Percentiles rank a stretch among this genome's conserved stretches.
Conservation (phyloP, 495 filamentous ascomycete genomes). For the Penicillium lagena region DNA sequence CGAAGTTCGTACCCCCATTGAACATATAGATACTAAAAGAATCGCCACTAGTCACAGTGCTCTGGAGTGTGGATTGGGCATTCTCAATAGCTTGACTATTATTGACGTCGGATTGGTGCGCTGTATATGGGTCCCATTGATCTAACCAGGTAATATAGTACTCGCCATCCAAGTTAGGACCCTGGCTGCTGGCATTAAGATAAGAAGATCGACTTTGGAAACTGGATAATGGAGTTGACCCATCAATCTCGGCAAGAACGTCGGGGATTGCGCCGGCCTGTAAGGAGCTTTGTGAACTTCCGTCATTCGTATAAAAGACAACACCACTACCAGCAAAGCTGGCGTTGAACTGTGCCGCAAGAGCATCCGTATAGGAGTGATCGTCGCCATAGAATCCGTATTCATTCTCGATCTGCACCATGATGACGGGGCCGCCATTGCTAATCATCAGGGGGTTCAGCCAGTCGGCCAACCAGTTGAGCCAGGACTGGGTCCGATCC, state of each 20-base stretch:
- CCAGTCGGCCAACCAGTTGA: slow-evolving; percentile 26
- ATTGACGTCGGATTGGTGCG: slow-evolving; percentile 18
- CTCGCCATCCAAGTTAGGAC: slow-evolving; percentile 38
- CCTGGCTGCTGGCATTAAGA: slow-evolving; percentile 24
- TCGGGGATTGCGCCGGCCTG: slow-evolving; percentile 33
- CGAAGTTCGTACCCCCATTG: slow-evolving; percentile 42
- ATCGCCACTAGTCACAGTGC: slow-evolving; percentile 28
- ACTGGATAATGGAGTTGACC: slow-evolving; percentile 1
- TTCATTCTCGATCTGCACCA: slow-evolving; percentile 46
- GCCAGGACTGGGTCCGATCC: slow-evolving; percentile 23
- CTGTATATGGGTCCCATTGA: slow-evolving; percentile 28
- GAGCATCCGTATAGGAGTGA: slow-evolving; percentile 26
- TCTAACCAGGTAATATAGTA: slow-evolving; percentile 36
- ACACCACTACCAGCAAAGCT: slow-evolving; percentile 28
- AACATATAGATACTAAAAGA: slow-evolving; percentile 45
- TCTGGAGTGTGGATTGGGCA: slow-evolving; percentile 28
- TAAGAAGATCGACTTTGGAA: no score
- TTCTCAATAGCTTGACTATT: slow-evolving; percentile 3
- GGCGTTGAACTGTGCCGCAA: slow-evolving; percentile 27
- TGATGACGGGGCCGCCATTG: slow-evolving; percentile 38
- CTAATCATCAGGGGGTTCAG: slow-evolving; percentile 23
- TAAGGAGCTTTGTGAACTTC: slow-evolving; percentile 29
- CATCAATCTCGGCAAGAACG: slow-evolving; percentile 37
- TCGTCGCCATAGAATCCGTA: slow-evolving; percentile 40
- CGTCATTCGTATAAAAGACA: slow-evolving; percentile 39